Conservation (phyloP, 352 stramenopile species). For the Paralagenidium karlingii region DNA sequence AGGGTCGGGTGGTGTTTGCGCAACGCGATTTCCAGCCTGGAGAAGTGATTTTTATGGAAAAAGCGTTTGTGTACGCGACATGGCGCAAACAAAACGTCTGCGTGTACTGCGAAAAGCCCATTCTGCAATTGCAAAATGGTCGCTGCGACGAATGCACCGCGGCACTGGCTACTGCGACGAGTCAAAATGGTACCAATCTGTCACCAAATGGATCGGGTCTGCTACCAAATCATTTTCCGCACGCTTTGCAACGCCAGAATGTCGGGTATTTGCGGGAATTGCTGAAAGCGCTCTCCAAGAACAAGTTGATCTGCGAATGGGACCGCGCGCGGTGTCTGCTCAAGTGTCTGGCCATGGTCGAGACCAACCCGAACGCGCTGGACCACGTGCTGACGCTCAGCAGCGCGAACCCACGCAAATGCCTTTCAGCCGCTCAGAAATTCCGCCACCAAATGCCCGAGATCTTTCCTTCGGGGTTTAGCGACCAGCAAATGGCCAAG, state of each 20-base stretch:
- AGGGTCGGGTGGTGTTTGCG: constrained; percentile 48
- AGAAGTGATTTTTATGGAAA: constrained; percentile 62
- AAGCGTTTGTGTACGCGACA: constrained; percentile 53
- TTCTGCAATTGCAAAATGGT: constrained; percentile 7
- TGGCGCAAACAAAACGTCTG: constrained; percentile 63
- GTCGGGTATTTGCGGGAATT: constrained; percentile 29
- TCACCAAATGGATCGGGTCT: background rate
- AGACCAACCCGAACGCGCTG: constrained; percentile 26
- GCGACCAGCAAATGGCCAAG: constrained; percentile 38
- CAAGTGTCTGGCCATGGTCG: constrained; percentile 47
- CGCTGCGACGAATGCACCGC: constrained; percentile 24
- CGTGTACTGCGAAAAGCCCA: constrained; percentile 29
- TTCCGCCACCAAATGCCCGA: constrained; percentile 29
- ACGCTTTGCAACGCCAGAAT: constrained; percentile 18
- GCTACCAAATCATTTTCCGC: constrained; percentile 1
- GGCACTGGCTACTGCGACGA: no score
- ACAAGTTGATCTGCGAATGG: constrained; percentile 55
- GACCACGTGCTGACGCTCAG: constrained; percentile 28
- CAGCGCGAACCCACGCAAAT: constrained; percentile 27
- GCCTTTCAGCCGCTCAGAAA: constrained; percentile 19
- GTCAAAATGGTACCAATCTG: background rate
- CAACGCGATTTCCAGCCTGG: constrained; percentile 36
- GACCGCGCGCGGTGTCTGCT: constrained; percentile 60
- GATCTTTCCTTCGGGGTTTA: constrained; percentile 39
- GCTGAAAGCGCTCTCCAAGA: constrained; percentile 30